phyloP scores from a whole-genome alignment of 2,329 filamentous ascomycete species.

The Sporothrix humicola region DNA sequence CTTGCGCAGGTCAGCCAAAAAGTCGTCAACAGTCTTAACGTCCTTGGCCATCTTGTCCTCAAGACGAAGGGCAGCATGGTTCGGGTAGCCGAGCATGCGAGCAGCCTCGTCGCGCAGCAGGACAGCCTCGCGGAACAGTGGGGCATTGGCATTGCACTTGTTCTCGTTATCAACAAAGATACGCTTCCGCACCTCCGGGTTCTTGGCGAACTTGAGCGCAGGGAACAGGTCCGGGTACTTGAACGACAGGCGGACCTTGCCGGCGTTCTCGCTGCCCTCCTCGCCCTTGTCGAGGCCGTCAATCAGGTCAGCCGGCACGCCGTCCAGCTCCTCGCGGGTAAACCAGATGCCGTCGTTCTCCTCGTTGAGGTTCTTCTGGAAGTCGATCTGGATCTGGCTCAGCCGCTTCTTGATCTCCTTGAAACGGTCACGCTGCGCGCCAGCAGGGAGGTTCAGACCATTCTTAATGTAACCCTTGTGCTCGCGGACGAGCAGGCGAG shows the following conservation, averaged over 20 bases:
- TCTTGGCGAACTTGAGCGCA: constrained; percentile 75
- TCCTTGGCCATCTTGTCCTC: constrained; percentile 88
- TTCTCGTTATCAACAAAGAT: constrained; percentile 79
- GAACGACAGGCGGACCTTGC: constrained; percentile 75
- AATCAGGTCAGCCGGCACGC: constrained; percentile 74
- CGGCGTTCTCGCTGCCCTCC: constrained; percentile 65
- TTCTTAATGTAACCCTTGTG: constrained; percentile 78
- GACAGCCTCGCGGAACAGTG: constrained; percentile 76
- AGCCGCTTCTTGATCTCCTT: constrained; percentile 85
- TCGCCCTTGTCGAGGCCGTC: constrained; percentile 72
- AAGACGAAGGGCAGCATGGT: constrained; percentile 76
- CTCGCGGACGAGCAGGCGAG: constrained; percentile 77
- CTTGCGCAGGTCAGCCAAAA: constrained; percentile 71
- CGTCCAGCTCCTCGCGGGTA: constrained; percentile 72
- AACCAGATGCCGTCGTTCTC: constrained; percentile 84
- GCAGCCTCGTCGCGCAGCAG: constrained; percentile 78
- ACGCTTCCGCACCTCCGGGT: constrained; percentile 70
- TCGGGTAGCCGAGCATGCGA: constrained; percentile 74
- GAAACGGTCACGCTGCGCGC: constrained; percentile 75
- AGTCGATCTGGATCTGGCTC: constrained; percentile 73
- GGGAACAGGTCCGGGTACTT: constrained; percentile 85
- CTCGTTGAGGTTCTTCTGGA: constrained; percentile 82
- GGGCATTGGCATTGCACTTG: constrained; percentile 76
- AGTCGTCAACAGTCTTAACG: constrained; percentile 72
- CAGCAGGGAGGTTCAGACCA: constrained; percentile 73